These are phyloP conservation scores for Helicocarpus griseus DNA, from an alignment of 2,329 filamentous ascomycete genomes.

Conservation along the genomic window DNA sequence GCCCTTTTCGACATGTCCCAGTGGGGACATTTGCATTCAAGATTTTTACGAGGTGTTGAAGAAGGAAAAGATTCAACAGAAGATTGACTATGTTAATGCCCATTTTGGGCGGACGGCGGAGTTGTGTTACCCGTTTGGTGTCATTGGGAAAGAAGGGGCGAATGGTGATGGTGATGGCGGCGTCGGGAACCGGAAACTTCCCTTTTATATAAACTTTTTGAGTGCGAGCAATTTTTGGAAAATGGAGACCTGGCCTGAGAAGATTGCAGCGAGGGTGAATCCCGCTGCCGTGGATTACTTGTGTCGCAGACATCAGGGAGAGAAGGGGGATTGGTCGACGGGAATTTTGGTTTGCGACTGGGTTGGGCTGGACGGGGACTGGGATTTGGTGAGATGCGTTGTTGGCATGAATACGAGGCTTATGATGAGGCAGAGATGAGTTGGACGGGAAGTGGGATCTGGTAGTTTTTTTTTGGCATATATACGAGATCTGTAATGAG, in stretches of 20 bases:
- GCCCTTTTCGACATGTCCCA: conserved; percentile 58
- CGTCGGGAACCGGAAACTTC: conserved; percentile 38
- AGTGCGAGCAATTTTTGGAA: conserved; percentile 93
- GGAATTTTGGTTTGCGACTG: conserved; percentile 90
- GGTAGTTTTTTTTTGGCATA: too few species aligned
- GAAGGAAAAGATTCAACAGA: conserved; percentile 65
- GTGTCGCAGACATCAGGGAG: conserved; percentile 42
- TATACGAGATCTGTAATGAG: too few species aligned
- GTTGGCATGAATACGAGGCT: conserved; percentile 78
- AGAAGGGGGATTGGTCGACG: conserved; percentile 62
- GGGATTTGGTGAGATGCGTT: conserved; percentile 79
- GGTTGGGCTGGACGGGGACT: conserved; percentile 79
- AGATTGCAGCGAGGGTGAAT: conserved; percentile 79
- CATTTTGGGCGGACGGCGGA: conserved; percentile 64
- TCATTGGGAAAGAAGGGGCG: conserved; percentile 10
- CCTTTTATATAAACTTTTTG: conserved; percentile 84
- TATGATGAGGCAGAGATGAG: conserved; percentile 22
- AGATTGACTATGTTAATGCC: conserved; percentile 62
- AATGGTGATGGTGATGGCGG: conserved; percentile 19
- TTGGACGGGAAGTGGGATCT: background rate
- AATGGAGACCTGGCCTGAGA: conserved; percentile 82
- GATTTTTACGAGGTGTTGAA: conserved; percentile 88
- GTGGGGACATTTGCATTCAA: conserved; percentile 72
- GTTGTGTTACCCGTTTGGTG: conserved; percentile 36
- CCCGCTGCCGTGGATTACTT: conserved; percentile 57